Conservation (phyloP, 1,284 basidiomycete genomes). For the Lentinula novae-zelandiae region DNA sequence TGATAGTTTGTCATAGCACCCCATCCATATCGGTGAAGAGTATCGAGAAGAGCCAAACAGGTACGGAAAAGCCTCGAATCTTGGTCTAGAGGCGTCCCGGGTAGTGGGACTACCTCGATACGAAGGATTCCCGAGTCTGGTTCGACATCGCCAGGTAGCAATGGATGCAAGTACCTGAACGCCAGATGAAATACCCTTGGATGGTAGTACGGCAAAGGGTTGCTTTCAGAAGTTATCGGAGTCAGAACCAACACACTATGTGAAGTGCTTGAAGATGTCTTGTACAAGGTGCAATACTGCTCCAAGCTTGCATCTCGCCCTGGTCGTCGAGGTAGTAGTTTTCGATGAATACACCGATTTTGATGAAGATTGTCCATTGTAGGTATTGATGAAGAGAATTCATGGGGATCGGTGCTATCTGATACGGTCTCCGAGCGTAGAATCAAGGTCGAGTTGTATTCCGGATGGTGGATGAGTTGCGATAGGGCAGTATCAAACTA, state of each 20-base stretch:
- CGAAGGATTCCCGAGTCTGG: slow-evolving; percentile 22
- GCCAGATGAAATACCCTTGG: slow-evolving; percentile 70
- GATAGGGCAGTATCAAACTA: slow-evolving; percentile 67
- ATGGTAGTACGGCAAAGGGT: slow-evolving; percentile 73
- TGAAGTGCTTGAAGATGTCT: slow-evolving; percentile 5
- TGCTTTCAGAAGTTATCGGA: slow-evolving; percentile 46
- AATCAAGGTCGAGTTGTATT: slow-evolving; percentile 82
- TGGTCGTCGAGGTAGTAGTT: slow-evolving; percentile 69
- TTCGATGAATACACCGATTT: slow-evolving; percentile 52
- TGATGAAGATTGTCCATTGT: slow-evolving; percentile 35
- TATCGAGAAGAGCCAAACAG: slow-evolving; percentile 75
- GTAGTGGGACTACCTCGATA: slow-evolving; percentile 56
- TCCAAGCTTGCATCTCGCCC: slow-evolving; percentile 65
- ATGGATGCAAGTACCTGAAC: slow-evolving; percentile 52
- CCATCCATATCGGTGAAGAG: slow-evolving; percentile 83
- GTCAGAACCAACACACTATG: slow-evolving; percentile 54
- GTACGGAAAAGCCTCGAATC: slow-evolving; percentile 76
- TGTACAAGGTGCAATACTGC: slow-evolving; percentile 71
- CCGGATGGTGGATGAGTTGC: slow-evolving; percentile 74
- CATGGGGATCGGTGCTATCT: slow-evolving; percentile 29
- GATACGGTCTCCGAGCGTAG: slow-evolving; percentile 66
- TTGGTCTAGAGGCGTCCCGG: slow-evolving; percentile 45
- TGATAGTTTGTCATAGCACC: slow-evolving; percentile 77
- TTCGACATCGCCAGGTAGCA: neutral
- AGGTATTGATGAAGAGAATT: slow-evolving; percentile 34